Conservation (phyloP, 257 asterid species). For the Pogostemon cablin region DNA sequence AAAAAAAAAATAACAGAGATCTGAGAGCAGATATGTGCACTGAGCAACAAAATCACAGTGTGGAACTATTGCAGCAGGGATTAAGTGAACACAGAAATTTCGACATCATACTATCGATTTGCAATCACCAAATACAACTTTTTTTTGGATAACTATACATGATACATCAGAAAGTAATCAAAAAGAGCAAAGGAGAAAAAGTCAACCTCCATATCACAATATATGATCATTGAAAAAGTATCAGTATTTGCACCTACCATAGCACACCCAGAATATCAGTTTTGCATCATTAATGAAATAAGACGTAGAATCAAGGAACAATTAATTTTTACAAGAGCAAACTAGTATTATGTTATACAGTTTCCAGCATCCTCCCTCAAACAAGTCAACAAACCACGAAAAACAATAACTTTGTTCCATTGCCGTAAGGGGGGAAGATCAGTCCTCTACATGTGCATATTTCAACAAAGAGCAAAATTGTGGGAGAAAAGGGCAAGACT, state of each 20-base stretch:
- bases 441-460: background rate
- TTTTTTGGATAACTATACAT: background rate
- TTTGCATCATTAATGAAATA: constrained; percentile 6
- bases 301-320: constrained; percentile 8
- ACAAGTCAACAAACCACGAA: background rate
- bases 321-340: background rate
- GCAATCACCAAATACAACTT: background rate
- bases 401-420: background rate
- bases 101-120: background rate
- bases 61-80: background rate
- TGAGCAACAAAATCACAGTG: background rate
- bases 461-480: background rate
- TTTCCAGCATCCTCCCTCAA: background rate
- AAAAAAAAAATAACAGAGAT: background rate
- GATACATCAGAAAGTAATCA: constrained; percentile 7
- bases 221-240: background rate
- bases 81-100: background rate
- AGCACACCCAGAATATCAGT: constrained; percentile 7
- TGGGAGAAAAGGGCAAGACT: background rate
- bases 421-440: background rate
- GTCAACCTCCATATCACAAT: constrained; percentile 46
- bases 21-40: constrained; percentile 13
- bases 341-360: constrained; percentile 13
- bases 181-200: background rate
- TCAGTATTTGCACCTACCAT: background rate